Base-by-base conservation (phyloP, 2,329 filamentous ascomycete genomes). In the Claviceps humidiphila region DNA sequence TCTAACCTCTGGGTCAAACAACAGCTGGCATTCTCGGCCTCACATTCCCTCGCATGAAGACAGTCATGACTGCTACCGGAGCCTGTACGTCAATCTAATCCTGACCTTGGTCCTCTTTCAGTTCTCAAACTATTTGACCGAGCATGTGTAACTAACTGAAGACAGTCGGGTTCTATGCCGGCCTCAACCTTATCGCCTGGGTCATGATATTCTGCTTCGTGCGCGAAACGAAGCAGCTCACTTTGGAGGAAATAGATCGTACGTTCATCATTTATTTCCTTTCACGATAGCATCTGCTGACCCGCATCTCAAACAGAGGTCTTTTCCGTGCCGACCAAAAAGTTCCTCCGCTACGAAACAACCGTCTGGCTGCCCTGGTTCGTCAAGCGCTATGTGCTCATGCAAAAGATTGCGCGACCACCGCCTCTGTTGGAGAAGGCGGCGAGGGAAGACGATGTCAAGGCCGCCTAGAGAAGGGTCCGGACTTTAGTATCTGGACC, bases 21-120 rank as follows among this genome's bases (percentile, higher is more conserved):
- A 51, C 5, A 53, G 53, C 52, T 42, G 54, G 53, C 16, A 49
- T 45, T n/a, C 45, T 54, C 24, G n/a, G 26, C 50, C 56, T 84
- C 44, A 82, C 77, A 0, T 78, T 80, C 58, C 78, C 78, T 0
- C 57, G 61, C 13, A 65, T 66, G 64, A 56, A 58, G 50, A 60
- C 58, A 9, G 63, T 63, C 51, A 63, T 66, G 63, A 63, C 61
- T 0, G 55, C 63, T 2, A 61, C 63, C 0, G 64, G 63, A 48
- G 62, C 63, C 16, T 65, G 58, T 62, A 55, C 58, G 60, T 58
- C n/a, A 16, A 38, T 8, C 7, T n/a, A 1, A 11, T 3, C 30
- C 9, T 34, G 30, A 34, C 30, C 30, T 34, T 0, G 30, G 9
- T 4, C 9, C 30, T 34, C 30, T 34, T 34, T 34, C 30, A 3